phyloP scores from a whole-genome alignment of 1,139 yeast species.

The Candida tetrigidarum region DNA sequence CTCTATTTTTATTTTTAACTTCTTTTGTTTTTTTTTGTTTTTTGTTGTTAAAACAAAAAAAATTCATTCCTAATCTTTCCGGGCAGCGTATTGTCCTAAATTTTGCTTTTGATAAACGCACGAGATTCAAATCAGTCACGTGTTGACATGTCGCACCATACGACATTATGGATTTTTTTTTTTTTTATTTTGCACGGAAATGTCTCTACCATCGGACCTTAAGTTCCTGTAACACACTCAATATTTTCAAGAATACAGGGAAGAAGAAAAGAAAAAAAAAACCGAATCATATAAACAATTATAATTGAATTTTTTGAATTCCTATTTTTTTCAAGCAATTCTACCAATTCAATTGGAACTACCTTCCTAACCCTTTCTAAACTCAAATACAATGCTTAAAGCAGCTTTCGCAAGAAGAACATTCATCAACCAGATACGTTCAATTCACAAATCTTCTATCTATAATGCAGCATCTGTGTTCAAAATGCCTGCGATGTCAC shows the following conservation, averaged over 20 bases:
- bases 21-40: no score
- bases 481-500: conserved; percentile 98
- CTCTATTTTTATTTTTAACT: neutral
- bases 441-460: conserved; percentile 24
- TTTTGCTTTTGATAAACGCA: neutral
- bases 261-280: neutral
- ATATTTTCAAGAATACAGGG: neutral
- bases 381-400: conserved; percentile 16
- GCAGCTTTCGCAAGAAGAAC: conserved; percentile 15
- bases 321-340: neutral
- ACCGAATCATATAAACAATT: neutral
- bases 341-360: neutral
- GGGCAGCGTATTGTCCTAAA: neutral
- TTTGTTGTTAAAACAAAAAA: no score
- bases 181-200: conserved; percentile 2
- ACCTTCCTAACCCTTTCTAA: neutral
- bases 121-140: neutral
- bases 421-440: conserved; percentile 14
- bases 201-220: conserved; percentile 11
- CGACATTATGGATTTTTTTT: conserved; percentile 1
- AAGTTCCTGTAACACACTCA: neutral
- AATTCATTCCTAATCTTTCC: conserved; percentile 3
- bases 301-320: neutral
- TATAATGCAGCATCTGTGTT: conserved; percentile 59
- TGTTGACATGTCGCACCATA: neutral